Evolutionary conservation across 176 grass and related monocot species (phyloP).

Genomic region (Guadua angustifolia): DNA sequence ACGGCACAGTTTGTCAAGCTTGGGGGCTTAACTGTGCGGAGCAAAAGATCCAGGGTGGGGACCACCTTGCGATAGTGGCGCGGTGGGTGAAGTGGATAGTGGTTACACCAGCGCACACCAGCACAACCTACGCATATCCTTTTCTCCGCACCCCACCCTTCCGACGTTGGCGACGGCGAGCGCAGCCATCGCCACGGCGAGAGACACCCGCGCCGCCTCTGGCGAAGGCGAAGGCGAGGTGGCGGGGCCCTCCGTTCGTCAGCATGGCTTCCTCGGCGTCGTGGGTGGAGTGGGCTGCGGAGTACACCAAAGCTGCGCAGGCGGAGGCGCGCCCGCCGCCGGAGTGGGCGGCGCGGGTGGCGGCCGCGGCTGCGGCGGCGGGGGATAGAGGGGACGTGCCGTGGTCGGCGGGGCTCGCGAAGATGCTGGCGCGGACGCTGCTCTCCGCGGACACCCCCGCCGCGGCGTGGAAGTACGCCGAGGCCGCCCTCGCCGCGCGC

Average conservation of each 20-base stretch:
- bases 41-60: slow-evolving; percentile 5
- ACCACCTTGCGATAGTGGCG: background rate
- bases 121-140: background rate
- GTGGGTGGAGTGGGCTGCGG: slow-evolving; percentile 58
- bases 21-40: background rate
- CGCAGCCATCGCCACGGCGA: background rate
- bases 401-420: slow-evolving; percentile 64
- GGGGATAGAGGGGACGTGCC: slow-evolving; percentile 25
- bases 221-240: background rate
- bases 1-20: too few relatives aligned
- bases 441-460: slow-evolving; percentile 30
- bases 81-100: slow-evolving; percentile 45
- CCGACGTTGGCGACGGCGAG: slow-evolving; percentile 19
- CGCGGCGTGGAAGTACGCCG: slow-evolving; percentile 86
- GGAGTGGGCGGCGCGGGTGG: slow-evolving; percentile 65
- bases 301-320: slow-evolving; percentile 74
- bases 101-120: slow-evolving; percentile 41
- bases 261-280: slow-evolving; percentile 28
- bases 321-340: slow-evolving; percentile 53
- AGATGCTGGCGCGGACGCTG: slow-evolving; percentile 60
- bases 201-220: background rate
- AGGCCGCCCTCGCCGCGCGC: slow-evolving; percentile 66
- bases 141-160: background rate
- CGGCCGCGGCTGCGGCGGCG: background rate
- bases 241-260: background rate